Conservation (phyloP, 371 early-diverging fungal genomes). For the Mortierella sp. region DNA sequence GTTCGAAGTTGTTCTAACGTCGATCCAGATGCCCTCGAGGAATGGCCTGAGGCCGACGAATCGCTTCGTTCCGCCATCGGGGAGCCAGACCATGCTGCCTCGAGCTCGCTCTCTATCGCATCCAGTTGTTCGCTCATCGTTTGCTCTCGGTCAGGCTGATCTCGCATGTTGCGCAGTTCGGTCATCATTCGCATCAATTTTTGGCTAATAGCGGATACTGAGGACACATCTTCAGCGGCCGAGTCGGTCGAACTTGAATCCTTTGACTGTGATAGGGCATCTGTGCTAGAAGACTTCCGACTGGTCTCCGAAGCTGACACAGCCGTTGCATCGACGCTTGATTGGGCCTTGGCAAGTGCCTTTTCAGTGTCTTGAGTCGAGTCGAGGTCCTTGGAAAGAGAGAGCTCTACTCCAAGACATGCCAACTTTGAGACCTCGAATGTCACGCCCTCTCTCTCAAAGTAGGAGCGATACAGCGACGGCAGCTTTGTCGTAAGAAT, state of each 20-base stretch:
- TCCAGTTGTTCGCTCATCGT: constrained; percentile 28
- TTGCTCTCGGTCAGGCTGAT: constrained; percentile 5
- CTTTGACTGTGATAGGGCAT: background rate
- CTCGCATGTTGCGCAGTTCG: constrained; percentile 24
- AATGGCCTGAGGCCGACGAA: background rate
- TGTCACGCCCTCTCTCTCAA: constrained; percentile 74
- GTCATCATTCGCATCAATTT: constrained; percentile 22
- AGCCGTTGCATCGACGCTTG: background rate
- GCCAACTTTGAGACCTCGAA: constrained; percentile 67
- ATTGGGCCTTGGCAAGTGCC: background rate
- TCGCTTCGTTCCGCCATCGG: background rate
- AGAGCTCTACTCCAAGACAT: constrained; percentile 25
- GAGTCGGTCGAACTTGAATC: background rate
- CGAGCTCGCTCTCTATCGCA: constrained; percentile 37
- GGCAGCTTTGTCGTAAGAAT: constrained; percentile 70
- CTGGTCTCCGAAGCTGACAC: background rate
- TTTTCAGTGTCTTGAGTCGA: background rate
- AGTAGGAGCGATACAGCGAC: constrained; percentile 60
- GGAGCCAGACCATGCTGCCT: constrained; percentile 6
- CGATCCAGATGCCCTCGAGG: background rate
- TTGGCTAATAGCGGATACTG: background rate
- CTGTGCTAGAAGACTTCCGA: background rate
- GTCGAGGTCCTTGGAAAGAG: constrained; percentile 12
- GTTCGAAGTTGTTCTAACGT: constrained; percentile 29
- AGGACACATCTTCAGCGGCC: background rate